Conservation (phyloP, 1,284 basidiomycete species). For the Dichomitus squalens region DNA sequence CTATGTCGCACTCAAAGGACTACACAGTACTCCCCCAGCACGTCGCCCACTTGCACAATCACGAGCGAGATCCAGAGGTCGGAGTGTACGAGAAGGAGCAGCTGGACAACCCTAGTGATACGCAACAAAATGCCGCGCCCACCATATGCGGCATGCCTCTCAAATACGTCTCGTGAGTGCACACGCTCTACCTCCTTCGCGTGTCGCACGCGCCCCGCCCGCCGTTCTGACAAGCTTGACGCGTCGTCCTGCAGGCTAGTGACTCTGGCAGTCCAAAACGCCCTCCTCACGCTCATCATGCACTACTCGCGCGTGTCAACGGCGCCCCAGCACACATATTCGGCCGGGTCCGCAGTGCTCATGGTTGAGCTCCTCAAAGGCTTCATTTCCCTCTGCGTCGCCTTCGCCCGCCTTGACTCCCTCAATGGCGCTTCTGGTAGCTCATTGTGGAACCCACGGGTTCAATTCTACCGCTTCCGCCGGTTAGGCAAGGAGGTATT, state of each 20-base stretch:
- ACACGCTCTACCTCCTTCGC: conserved; percentile 4
- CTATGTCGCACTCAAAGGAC: conserved; percentile 38
- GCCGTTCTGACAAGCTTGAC: conserved; percentile 1
- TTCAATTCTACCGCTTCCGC: conserved; percentile 42
- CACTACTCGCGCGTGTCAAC: conserved; percentile 90
- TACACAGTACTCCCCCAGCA: conserved; percentile 29
- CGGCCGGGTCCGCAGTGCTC: conserved; percentile 89
- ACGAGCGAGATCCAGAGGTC: conserved; percentile 34
- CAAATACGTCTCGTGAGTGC: conserved; percentile 80
- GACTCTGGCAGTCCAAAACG: conserved; percentile 93
- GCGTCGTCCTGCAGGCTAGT: conserved; percentile 59
- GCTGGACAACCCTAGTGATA: conserved; percentile 42
- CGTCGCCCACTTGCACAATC: conserved; percentile 28
- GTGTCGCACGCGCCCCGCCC: conserved; percentile 4
- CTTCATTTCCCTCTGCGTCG: conserved; percentile 77
- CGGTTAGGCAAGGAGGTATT: conserved; percentile 54
- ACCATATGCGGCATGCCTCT: conserved; percentile 70
- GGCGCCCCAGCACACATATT: conserved; percentile 78
- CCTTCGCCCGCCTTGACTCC: conserved; percentile 43
- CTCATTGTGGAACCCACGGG: conserved; percentile 37
- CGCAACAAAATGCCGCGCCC: conserved; percentile 42
- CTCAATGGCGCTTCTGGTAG: conserved; percentile 26
- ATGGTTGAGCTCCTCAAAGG: conserved; percentile 94
- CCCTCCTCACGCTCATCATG: conserved; percentile 88
- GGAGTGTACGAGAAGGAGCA: conserved; percentile 48